These are phyloP conservation scores for Amanita polypyramis DNA, from an alignment of 768 basidiomycete species.

Conservation along the genomic window DNA sequence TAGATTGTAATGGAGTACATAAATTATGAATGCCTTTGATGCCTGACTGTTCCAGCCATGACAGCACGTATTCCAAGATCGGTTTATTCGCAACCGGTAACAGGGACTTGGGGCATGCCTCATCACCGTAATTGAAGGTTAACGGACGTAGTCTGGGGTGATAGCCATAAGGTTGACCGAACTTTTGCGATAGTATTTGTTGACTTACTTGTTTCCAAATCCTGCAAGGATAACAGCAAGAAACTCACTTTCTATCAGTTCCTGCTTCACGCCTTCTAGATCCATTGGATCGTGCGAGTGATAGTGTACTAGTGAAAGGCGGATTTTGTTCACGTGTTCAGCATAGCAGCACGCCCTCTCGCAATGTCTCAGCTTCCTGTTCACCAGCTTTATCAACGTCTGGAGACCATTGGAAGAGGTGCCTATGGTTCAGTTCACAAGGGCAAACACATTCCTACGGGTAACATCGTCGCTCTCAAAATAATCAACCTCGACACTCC, in stretches of 20 bases:
- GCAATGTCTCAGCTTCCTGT: slow-evolving; percentile 45
- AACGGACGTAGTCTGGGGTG: slow-evolving; percentile 55
- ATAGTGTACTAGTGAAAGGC: too few relatives aligned
- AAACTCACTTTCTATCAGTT: slow-evolving; percentile 51
- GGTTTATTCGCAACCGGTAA: slow-evolving; percentile 84
- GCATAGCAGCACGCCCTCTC: neutral
- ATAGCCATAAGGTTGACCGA: neutral
- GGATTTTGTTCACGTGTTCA: neutral
- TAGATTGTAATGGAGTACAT: neutral
- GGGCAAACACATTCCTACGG: slow-evolving; percentile 74
- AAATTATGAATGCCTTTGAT: slow-evolving; percentile 52
- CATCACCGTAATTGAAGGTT: slow-evolving; percentile 70
- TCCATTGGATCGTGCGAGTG: slow-evolving; percentile 43
- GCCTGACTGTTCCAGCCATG: slow-evolving; percentile 83
- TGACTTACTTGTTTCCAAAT: slow-evolving; percentile 81
- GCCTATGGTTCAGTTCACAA: slow-evolving; percentile 95
- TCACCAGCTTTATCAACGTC: slow-evolving; percentile 72
- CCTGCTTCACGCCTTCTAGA: slow-evolving; percentile 43
- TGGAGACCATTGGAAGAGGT: slow-evolving; percentile 92
- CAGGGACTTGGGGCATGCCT: slow-evolving; percentile 78
- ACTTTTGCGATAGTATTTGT: neutral
- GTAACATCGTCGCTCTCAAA: slow-evolving; percentile 91
- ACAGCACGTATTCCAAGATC: slow-evolving; percentile 72
- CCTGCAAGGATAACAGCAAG: slow-evolving; percentile 83
- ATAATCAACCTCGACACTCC: slow-evolving; percentile 97